Percentiles rank a stretch among this genome's conserved stretches.
These are phyloP conservation scores for Neurospora sp. DNA, from an alignment of 495 filamentous ascomycete genomes.

Conservation along the genomic window DNA sequence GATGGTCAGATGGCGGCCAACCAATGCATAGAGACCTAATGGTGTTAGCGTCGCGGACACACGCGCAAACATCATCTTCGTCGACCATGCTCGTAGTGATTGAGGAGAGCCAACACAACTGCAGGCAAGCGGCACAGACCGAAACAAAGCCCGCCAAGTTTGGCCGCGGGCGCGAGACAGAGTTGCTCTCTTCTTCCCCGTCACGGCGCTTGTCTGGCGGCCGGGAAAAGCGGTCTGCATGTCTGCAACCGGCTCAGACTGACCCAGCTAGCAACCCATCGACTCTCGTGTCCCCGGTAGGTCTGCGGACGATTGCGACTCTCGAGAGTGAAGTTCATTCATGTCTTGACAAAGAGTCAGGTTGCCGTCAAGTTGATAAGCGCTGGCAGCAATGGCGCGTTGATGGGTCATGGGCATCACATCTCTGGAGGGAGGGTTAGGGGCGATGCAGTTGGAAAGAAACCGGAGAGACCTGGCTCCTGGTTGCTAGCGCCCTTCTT, in stretches of 20 bases:
- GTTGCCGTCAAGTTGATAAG: neutral
- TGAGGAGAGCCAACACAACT: neutral
- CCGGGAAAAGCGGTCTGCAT: neutral
- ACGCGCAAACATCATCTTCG: neutral
- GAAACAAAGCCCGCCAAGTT: neutral
- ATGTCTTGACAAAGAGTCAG: neutral
- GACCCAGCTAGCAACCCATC: neutral
- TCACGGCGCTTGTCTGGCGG: neutral
- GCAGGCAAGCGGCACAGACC: neutral
- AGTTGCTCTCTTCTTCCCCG: neutral
- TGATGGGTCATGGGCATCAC: neutral
- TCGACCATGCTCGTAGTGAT: neutral
- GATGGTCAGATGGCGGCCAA: neutral
- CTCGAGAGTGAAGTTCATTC: neutral
- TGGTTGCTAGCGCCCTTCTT: constrained; percentile 5
- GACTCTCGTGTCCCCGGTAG: neutral
- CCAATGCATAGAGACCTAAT: neutral
- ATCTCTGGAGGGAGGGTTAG: neutral
- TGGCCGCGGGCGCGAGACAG: neutral
- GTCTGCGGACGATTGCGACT: neutral
- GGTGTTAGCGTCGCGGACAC: neutral
- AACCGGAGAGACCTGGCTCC: neutral
- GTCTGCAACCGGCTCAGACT: neutral
- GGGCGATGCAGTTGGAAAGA: neutral
- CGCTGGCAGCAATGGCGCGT: neutral